Percentiles rank a stretch among this genome's conserved stretches.
phyloP scores from a whole-genome alignment of 2,329 filamentous ascomycete species.

The Phialemoniopsis sp. region DNA sequence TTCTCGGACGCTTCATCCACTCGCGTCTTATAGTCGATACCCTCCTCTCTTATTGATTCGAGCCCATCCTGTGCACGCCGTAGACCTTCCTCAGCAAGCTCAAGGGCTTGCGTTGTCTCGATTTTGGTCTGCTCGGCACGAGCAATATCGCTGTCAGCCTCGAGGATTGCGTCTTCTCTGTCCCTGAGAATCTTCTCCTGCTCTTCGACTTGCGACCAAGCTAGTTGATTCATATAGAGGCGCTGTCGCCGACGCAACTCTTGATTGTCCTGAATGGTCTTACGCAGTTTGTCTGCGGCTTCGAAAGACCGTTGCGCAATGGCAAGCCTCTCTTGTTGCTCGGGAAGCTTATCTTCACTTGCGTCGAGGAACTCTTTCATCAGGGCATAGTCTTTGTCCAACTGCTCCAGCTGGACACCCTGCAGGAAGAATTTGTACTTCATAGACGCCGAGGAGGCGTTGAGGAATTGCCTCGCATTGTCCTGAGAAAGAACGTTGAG shows the following conservation, averaged over 20 bases:
- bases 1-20: conserved; percentile 44
- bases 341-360: conserved; percentile 59
- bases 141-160: conserved; percentile 37
- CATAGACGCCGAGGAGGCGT: conserved; percentile 71
- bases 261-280: conserved; percentile 62
- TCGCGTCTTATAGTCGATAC: conserved; percentile 39
- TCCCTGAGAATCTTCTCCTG: conserved; percentile 54
- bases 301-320: conserved; percentile 54
- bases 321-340: conserved; percentile 59
- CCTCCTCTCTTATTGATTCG: conserved; percentile 39
- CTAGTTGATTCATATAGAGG: conserved; percentile 61
- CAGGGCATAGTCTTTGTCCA: conserved; percentile 86
- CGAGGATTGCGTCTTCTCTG: conserved; percentile 27
- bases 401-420: conserved; percentile 86
- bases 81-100: conserved; percentile 40
- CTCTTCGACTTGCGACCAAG: conserved; percentile 84
- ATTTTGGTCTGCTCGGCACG: conserved; percentile 28
- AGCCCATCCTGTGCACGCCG: conserved; percentile 30
- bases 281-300: conserved; percentile 60
- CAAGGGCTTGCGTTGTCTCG: conserved; percentile 45
- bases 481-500: conserved; percentile 96
- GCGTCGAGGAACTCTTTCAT: conserved; percentile 75
- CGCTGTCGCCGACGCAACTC: conserved; percentile 58
- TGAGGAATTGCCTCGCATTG: conserved; percentile 88
- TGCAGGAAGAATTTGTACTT: conserved; percentile 98